These are phyloP conservation scores for Speleostelium caveatum DNA, from an alignment of 78 protist species.

Conservation along the genomic window DNA sequence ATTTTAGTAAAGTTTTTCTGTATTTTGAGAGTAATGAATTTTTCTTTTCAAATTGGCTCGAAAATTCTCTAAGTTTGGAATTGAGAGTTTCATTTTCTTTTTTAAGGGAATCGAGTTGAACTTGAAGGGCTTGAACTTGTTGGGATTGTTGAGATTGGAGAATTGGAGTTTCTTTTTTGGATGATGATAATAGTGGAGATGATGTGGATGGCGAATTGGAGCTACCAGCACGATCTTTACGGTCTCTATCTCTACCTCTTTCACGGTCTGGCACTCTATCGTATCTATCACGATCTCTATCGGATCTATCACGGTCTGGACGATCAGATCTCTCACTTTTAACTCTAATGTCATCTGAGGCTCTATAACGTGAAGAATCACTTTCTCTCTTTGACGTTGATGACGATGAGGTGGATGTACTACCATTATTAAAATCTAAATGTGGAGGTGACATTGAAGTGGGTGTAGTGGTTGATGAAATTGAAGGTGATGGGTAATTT, in stretches of 20 bases:
- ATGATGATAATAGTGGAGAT: conserved; percentile 7
- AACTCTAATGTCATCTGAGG: background rate
- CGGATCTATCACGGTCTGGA: conserved; percentile 41
- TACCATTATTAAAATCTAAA: background rate
- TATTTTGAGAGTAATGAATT: conserved; percentile 27
- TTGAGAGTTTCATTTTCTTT: background rate
- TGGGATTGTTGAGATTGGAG: background rate
- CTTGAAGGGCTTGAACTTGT: conserved; percentile 17
- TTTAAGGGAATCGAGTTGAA: background rate
- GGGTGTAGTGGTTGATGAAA: conserved; percentile 21
- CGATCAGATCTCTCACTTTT: background rate
- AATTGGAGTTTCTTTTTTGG: background rate
- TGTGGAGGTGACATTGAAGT: conserved; percentile 39
- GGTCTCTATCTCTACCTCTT: conserved; percentile 8
- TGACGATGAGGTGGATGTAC: background rate
- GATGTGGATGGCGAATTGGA: background rate
- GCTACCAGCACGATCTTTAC: conserved; percentile 5
- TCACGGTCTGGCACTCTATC: conserved; percentile 22
- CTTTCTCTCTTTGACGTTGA: conserved; percentile 5
- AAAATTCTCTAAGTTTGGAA: conserved; percentile 23
- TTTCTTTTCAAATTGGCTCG: conserved; percentile 13
- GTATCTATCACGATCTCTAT: conserved; percentile 27
- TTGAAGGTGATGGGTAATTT: conserved; percentile 27
- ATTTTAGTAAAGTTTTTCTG: conserved; percentile 46
- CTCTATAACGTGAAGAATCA: background rate